Conservation (phyloP, 2,329 filamentous ascomycete species). For the Meredithiella fracta region DNA sequence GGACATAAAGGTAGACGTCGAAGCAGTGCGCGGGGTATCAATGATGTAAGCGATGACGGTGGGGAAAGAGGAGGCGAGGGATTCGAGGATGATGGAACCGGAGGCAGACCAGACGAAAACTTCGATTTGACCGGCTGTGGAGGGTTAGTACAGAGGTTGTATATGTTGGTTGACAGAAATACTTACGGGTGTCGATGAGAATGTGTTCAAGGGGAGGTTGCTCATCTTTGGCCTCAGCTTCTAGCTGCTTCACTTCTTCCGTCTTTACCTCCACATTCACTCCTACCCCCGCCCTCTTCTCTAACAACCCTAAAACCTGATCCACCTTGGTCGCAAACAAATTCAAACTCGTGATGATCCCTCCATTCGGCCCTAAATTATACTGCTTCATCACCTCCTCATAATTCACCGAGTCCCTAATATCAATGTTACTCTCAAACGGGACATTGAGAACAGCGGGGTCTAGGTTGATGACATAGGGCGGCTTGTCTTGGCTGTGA, state of each 20-base stretch:
- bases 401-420: constrained; percentile 97
- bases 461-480: constrained; percentile 94
- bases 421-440: constrained; percentile 96
- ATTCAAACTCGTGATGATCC: constrained; percentile 88
- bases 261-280: constrained; percentile 58
- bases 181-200: constrained; percentile 64
- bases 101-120: constrained; percentile 98
- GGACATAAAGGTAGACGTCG: constrained; percentile 95
- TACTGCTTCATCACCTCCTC: constrained; percentile 99
- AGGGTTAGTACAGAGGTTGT: background rate
- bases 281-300: constrained; percentile 52
- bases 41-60: constrained; percentile 96
- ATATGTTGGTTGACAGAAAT: background rate
- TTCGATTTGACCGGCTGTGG: constrained; percentile 71
- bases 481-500: constrained; percentile 61
- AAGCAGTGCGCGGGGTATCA: constrained; percentile 83
- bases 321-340: constrained; percentile 97
- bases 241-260: constrained; percentile 76
- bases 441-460: constrained; percentile 86
- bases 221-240: constrained; percentile 78
- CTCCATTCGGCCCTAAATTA: constrained; percentile 91
- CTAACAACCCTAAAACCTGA: constrained; percentile 73
- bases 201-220: constrained; percentile 76
- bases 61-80: constrained; percentile 81
- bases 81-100: constrained; percentile 84